These are phyloP conservation scores for Phanerodontia chrysosporium DNA, from an alignment of 768 basidiomycete species.

Conservation along the genomic window DNA sequence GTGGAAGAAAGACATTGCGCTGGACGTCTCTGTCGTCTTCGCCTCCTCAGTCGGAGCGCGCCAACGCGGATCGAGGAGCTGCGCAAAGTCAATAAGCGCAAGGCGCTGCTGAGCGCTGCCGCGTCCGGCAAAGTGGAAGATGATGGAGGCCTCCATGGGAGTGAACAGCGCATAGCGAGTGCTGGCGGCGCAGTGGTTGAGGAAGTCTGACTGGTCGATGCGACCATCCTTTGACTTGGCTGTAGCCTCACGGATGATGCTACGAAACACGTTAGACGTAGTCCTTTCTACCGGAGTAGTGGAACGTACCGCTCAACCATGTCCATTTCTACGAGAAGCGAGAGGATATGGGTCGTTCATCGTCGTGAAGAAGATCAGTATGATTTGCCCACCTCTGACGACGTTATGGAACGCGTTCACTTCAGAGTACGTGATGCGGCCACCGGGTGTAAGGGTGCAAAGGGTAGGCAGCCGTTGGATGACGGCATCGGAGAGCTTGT, in stretches of 20 bases:
- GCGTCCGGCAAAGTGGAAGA: slow-evolving; percentile 95
- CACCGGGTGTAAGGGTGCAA: slow-evolving; percentile 83
- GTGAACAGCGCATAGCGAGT: slow-evolving; percentile 95
- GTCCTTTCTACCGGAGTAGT: background rate
- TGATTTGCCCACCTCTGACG: slow-evolving; percentile 60
- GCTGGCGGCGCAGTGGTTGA: slow-evolving; percentile 79
- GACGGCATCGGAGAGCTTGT: slow-evolving; percentile 93
- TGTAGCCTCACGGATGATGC: slow-evolving; percentile 87
- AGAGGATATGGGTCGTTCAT: slow-evolving; percentile 1
- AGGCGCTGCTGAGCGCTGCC: slow-evolving; percentile 69
- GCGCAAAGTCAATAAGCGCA: slow-evolving; percentile 86
- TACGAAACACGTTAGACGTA: slow-evolving; percentile 24
- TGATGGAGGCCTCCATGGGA: slow-evolving; percentile 96
- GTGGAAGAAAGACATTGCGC: slow-evolving; percentile 44
- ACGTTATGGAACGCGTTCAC: slow-evolving; percentile 97
- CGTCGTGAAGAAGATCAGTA: background rate
- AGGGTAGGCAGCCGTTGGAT: slow-evolving; percentile 90
- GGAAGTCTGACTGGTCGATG: slow-evolving; percentile 93
- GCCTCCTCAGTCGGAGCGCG: slow-evolving; percentile 57
- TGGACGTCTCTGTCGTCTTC: slow-evolving; percentile 24
- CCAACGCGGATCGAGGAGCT: slow-evolving; percentile 90
- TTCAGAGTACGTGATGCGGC: slow-evolving; percentile 93
- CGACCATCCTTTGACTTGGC: slow-evolving; percentile 90
- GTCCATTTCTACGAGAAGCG: slow-evolving; percentile 74
- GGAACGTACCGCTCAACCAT: slow-evolving; percentile 77